Conservation (phyloP, 352 stramenopile species). For the Phytophthora meadii region DNA sequence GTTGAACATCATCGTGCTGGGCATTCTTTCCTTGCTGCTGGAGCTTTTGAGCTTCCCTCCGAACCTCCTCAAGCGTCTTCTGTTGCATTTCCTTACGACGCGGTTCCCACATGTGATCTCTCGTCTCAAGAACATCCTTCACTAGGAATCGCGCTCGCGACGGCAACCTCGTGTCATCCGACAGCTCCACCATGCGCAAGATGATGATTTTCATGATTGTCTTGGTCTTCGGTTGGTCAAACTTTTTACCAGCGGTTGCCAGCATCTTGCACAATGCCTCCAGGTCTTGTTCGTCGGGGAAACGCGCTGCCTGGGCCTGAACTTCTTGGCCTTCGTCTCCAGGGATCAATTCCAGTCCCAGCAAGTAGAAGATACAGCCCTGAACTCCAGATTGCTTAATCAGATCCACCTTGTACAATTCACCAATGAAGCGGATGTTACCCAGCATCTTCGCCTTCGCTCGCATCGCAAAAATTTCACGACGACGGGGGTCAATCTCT, state of each 20-base stretch:
- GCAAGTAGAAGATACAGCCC: slow-evolving; percentile 81
- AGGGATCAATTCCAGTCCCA: slow-evolving; percentile 75
- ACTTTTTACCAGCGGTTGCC: slow-evolving; percentile 86
- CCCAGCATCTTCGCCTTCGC: slow-evolving; percentile 83
- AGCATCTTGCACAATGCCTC: slow-evolving; percentile 91
- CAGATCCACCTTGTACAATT: slow-evolving; percentile 89
- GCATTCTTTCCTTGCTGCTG: slow-evolving; percentile 89
- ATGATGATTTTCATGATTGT: slow-evolving; percentile 89
- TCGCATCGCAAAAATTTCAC: slow-evolving; percentile 68
- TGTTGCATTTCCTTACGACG: slow-evolving; percentile 89
- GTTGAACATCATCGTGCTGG: slow-evolving; percentile 81
- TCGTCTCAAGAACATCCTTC: slow-evolving; percentile 86
- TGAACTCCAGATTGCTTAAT: slow-evolving; percentile 84
- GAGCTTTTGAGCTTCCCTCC: slow-evolving; percentile 81
- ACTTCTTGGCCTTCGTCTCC: slow-evolving; percentile 49
- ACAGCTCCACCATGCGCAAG: slow-evolving; percentile 84
- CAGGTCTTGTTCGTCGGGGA: slow-evolving; percentile 85
- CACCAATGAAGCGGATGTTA: slow-evolving; percentile 90
- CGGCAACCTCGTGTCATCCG: slow-evolving; percentile 68
- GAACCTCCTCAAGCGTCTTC: slow-evolving; percentile 87
- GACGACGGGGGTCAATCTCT: slow-evolving; percentile 51
- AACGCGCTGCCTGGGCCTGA: slow-evolving; percentile 72
- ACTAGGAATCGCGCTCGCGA: slow-evolving; percentile 84
- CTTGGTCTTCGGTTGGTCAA: slow-evolving; percentile 79
- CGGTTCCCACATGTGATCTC: slow-evolving; percentile 89